phyloP scores from a whole-genome alignment of 768 basidiomycete genomes.

The Mycena galopus region DNA sequence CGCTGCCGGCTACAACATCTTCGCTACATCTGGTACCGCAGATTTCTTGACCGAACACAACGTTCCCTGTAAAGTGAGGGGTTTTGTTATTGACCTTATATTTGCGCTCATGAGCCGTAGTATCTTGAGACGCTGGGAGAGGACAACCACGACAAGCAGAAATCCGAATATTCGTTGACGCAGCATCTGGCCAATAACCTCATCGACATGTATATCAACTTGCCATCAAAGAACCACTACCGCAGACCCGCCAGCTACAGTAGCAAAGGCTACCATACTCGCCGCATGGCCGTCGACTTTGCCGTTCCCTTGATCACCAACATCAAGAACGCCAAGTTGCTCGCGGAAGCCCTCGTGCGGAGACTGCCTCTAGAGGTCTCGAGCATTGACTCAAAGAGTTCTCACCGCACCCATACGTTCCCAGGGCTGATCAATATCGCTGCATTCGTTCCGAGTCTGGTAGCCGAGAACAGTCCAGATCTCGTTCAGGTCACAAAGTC shows the following conservation, averaged over 20 bases:
- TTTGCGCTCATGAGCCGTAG: slow-evolving; percentile 50
- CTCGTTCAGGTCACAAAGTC: slow-evolving; percentile 81
- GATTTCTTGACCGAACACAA: slow-evolving; percentile 98
- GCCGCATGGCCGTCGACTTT: slow-evolving; percentile 99
- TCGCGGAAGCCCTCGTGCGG: slow-evolving; percentile 92
- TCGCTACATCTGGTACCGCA: slow-evolving; percentile 96
- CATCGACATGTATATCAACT: slow-evolving; percentile 99
- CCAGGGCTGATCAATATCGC: slow-evolving; percentile 93
- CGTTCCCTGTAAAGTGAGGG: slow-evolving; percentile 90
- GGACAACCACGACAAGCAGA: slow-evolving; percentile 81
- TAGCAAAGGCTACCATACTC: slow-evolving; percentile 96
- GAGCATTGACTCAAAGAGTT: slow-evolving; percentile 92
- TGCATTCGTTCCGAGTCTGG: slow-evolving; percentile 85
- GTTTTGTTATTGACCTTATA: neutral
- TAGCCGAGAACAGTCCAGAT: slow-evolving; percentile 66
- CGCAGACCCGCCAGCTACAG: slow-evolving; percentile 97
- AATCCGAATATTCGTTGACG: slow-evolving; percentile 97
- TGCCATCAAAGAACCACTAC: slow-evolving; percentile 98
- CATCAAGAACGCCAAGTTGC: slow-evolving; percentile 97
- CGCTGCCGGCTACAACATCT: slow-evolving; percentile 93
- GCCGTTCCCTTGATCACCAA: slow-evolving; percentile 98
- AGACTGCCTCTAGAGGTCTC: slow-evolving; percentile 93
- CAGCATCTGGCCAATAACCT: slow-evolving; percentile 97
- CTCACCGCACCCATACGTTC: slow-evolving; percentile 90
- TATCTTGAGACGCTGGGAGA: slow-evolving; percentile 92